Conservation (phyloP, 129 eudicot species). For the Helianthus tuberosus region DNA sequence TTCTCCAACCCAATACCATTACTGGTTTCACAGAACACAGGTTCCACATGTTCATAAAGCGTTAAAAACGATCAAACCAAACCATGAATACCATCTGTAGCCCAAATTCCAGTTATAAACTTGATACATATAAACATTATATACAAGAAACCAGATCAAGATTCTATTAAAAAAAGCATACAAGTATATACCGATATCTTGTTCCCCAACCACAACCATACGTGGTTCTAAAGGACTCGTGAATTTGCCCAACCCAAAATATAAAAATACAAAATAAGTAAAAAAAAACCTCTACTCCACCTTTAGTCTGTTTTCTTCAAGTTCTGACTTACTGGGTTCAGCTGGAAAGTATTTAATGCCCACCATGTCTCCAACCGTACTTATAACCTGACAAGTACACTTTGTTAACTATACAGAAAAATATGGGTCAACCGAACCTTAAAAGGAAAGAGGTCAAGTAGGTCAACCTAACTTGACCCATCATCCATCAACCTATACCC, state of each 20-base stretch:
- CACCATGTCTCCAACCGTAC: conserved; percentile 85
- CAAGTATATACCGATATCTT: conserved; percentile 28
- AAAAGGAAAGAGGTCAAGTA: background rate
- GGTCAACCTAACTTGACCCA: background rate
- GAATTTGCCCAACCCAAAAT: too few relatives aligned
- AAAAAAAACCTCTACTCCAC: conserved; percentile 37
- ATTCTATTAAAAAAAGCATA: conserved; percentile 14
- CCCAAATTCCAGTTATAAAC: too few relatives aligned
- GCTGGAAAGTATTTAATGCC: conserved; percentile 98
- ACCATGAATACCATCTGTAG: too few relatives aligned
- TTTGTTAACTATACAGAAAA: background rate
- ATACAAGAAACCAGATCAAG: conserved; percentile 20
- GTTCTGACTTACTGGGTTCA: conserved; percentile 79
- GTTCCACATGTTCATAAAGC: too few relatives aligned
- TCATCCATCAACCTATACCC: background rate
- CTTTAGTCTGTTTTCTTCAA: conserved; percentile 65
- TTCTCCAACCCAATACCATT: too few relatives aligned
- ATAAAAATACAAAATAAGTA: background rate
- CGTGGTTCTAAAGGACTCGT: too few relatives aligned
- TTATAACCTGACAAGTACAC: conserved; percentile 64
- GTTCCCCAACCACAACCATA: background rate
- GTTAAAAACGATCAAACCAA: too few relatives aligned
- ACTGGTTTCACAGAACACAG: too few relatives aligned
- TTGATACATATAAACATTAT: background rate
- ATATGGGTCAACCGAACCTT: background rate